phyloP scores from a whole-genome alignment of 352 stramenopile species.

The Albugo laibachii region DNA sequence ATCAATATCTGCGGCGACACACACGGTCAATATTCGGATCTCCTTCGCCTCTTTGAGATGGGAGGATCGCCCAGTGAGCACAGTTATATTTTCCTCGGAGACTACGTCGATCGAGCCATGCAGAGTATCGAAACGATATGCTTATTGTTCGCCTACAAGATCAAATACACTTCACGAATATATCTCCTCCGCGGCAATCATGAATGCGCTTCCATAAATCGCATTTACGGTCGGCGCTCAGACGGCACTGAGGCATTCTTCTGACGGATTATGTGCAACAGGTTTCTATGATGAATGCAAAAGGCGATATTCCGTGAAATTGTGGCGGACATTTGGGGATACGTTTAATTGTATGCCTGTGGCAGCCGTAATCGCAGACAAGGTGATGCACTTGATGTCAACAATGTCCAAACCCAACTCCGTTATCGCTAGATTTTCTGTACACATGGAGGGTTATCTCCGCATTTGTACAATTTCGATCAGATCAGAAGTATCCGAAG shows the following conservation, averaged over 20 bases:
- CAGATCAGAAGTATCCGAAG: constrained; percentile 86
- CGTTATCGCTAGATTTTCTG: constrained; percentile 83
- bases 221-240: constrained; percentile 82
- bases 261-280: background rate
- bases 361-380: constrained; percentile 89
- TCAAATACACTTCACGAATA: constrained; percentile 97
- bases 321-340: constrained; percentile 93
- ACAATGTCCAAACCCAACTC: background rate
- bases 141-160: constrained; percentile 96
- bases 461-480: constrained; percentile 93
- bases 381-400: constrained; percentile 15
- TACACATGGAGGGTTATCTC: constrained; percentile 86
- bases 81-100: constrained; percentile 53
- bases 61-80: constrained; percentile 77
- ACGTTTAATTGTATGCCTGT: constrained; percentile 98
- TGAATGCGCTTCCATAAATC: constrained; percentile 96
- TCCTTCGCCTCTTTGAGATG: constrained; percentile 92
- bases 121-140: constrained; percentile 96
- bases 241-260: background rate
- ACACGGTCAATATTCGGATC: constrained; percentile 96
- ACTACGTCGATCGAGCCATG: constrained; percentile 91
- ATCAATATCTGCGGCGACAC: constrained; percentile 97
- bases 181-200: constrained; percentile 97
- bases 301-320: constrained; percentile 78
- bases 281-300: constrained; percentile 99